Evolutionary conservation across 140 eudicot genomes (phyloP), one percentile per base, ranked within the genome.

Genomic region (Oenanthe javanica): DNA sequence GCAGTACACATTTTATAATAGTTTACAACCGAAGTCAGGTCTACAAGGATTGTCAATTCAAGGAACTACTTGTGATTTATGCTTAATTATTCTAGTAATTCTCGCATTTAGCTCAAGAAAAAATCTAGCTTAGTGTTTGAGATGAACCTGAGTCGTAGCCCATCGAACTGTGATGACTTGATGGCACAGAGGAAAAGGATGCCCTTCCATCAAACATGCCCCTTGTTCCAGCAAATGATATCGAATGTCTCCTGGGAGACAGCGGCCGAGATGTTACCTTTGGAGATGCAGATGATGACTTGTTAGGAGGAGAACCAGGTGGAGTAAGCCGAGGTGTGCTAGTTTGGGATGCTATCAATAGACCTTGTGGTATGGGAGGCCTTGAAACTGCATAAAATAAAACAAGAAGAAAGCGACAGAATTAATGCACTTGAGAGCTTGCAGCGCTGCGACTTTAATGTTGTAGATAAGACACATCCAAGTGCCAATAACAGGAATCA

Each of bases 251-350:
- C 87, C 95, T 86, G 82, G 97, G 98, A 52, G 98, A 94, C 49
- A 82, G 75, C 5, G 96, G 90, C 86, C 85, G 90, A 36, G 98
- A 86, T 6, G 93, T 87, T 80, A 88, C 81, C 9, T 85, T 84
- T 21, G 99, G 99, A 50, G 99, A 92, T 51, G 79, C 92, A 54
- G 98, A 90, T 47, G 92, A 93, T 69, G 99, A 92, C 43, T 83
- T 78, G 81, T 76, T 87, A 51, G 97, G 99, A 73, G 97, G 97
- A 23, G 99, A 89, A 81, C 92, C 95, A 72, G 97, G 93, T 75
- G 99, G 99, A 46, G 97, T 95, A 72, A 90, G 83, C 78, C 89
- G 88, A 77, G 97, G 97, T 70, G 97, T 95, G 87, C 78, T 95
- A 42, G 91, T 86, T 78, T 92, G 93, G 23, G 96, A 92, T 75